phyloP scores from a whole-genome alignment of 345 rosid species.

The Capsella bursapastoris region DNA sequence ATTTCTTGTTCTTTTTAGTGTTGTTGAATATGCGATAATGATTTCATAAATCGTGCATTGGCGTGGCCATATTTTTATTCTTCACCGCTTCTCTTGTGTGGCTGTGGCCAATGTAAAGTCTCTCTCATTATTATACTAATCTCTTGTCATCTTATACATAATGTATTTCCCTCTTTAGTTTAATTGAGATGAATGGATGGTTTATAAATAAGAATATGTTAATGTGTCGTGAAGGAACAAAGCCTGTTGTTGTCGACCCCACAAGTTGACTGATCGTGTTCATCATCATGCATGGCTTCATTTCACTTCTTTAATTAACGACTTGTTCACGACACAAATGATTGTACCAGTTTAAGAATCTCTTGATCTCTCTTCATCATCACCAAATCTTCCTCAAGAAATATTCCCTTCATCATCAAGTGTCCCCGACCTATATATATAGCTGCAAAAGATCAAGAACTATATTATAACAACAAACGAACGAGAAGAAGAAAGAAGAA shows the following conservation, averaged over 20 bases:
- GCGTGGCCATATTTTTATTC: conserved; percentile 36
- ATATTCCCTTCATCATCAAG: conserved; percentile 36
- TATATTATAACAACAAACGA: conserved; percentile 26
- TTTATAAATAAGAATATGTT: conserved; percentile 17
- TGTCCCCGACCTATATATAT: conserved; percentile 36
- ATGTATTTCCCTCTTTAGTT: not conserved
- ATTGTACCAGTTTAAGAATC: conserved; percentile 43
- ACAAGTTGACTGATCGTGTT: conserved; percentile 48
- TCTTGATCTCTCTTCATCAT: conserved; percentile 43
- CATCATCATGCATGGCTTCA: conserved; percentile 47
- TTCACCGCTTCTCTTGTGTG: conserved; percentile 41
- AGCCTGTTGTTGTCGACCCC: conserved; percentile 44
- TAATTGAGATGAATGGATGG: conserved; percentile 10
- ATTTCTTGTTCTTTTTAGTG: conserved; percentile 12
- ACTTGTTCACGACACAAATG: conserved; percentile 42
- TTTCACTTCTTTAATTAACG: conserved; percentile 29
- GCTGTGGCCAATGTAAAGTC: conserved; percentile 45
- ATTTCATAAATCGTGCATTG: conserved; percentile 42
- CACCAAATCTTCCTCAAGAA: conserved; percentile 39
- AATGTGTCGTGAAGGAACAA: conserved; percentile 44
- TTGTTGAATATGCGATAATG: conserved; percentile 18
- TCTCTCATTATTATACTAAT: conserved; percentile 33
- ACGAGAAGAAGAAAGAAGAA: not conserved
- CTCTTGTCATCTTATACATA: conserved; percentile 19
- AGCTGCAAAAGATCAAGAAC: conserved; percentile 25